Base-by-base conservation (phyloP, 164 flowering plant species). In the Houttuynia cordata region DNA sequence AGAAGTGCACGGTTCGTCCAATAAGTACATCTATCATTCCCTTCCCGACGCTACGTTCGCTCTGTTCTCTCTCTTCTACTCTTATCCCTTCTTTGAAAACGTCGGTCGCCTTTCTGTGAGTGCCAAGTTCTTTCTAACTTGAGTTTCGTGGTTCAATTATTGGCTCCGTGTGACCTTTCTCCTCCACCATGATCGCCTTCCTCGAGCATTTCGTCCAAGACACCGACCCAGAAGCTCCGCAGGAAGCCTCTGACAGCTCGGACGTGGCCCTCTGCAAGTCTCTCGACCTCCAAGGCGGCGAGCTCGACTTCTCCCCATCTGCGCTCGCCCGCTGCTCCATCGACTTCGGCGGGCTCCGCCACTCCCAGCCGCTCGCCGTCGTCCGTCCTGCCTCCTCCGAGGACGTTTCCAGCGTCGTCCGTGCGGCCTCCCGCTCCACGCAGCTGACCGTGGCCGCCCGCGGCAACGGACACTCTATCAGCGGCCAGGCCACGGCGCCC, bases 391-490 rank as follows among this genome's bases (percentile, higher is more conserved):
- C 76, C 8, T 56, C 61, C 10, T 17, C 73, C 10, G 80, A 74
- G 13, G 96, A 88, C 69, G 75, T 91, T 4, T 79, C 79, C 0
- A 21, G 72, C 10, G 77, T 74, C 10, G 66, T 88, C 7, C 68
- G 62, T 19, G 68, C 75, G 4, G 92, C 88, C 0, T 39, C 63
- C 0, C 57, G 63, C 22, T 73, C 83, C 0, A 22, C 73, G 1
- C 62, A 62, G 58, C 79, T 88, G 37, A 85, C 96, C 52, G 96
- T 92, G 17, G 90, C 96, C 0, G 96, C 96, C 1, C 64, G 96
- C 22, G 98, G 98, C 6, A 88, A 85, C 71, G 96, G 93, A 50
- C 98, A 92, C 79, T 88, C 96, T 0, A 84, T 85, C 71, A 76
- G 87, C 82, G 98, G 98, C 51, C 98, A 92, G 71, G 87, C 96